Base-by-base conservation (phyloP, 768 basidiomycete species). In the Panaeolus cyanescens region DNA sequence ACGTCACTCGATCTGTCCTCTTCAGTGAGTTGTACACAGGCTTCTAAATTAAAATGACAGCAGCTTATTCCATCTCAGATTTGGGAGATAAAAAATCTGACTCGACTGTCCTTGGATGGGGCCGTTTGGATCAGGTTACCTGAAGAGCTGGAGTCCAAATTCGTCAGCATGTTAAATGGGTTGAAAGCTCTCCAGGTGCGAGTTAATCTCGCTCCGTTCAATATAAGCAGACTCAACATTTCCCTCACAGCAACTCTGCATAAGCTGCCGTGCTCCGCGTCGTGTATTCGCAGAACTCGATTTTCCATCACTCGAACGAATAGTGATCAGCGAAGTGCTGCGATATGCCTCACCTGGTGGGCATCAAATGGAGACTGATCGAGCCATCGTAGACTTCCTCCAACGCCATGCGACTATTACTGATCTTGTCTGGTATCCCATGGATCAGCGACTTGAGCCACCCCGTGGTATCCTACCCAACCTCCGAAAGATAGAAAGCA, bases 361-460 rank as follows among this genome's bases (percentile, higher is more conserved):
- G 20, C 45, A 61, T 28, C 56, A 59, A 7, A 45, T 40, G 4
- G 28, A 31, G 20, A 36, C 59, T 13, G 71, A 70, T 39, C 37
- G 32, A 4, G 19, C 31, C 4, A 62, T 70, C 4, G 39, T 66
- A 7, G 36, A 62, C 1, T 74, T 74, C 36, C 54, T 74, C 12
- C 45, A 63, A 20, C 25, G 57, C 1, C 71, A 74, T 59, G 66
- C 68, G 5, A 61, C 64, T 9, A 68, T 74, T 22, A 66, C 70
- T 54, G 67, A 68, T 31, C 64, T 72, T 15, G 54, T 39, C 1
- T 74, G 73, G 73, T 66, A 67, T 55, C 71, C 72, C 3, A 33
- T 59, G 17, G 59, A 65, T 60, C 42, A 63, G 15, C 53, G 57
- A 1, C 54, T 65, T 25, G 42, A 36, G 8, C 59, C 67, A 7